These are phyloP conservation scores for Aspergillus luchuensis DNA, from an alignment of 2,329 filamentous ascomycete genomes.

Conservation along the genomic window DNA sequence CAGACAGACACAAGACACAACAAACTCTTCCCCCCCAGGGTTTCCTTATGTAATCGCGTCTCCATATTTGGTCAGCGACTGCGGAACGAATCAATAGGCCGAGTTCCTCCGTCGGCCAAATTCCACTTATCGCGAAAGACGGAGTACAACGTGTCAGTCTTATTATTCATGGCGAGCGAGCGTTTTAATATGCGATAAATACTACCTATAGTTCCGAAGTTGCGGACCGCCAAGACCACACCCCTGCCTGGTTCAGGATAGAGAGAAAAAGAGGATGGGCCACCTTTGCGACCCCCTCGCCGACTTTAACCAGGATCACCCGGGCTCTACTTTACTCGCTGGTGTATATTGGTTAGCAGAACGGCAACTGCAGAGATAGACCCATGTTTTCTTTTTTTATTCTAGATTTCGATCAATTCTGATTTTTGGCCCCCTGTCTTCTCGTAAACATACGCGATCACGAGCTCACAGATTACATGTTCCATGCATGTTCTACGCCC, in stretches of 20 bases:
- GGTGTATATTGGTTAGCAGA: neutral
- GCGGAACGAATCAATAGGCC: neutral
- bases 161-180: conserved; percentile 4
- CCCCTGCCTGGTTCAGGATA: neutral
- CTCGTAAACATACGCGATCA: neutral
- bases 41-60: neutral
- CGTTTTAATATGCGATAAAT: conserved; percentile 1
- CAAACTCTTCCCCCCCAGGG: neutral
- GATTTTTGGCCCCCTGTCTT: neutral
- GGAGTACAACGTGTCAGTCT: conserved; percentile 2
- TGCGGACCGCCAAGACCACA: conserved; percentile 1
- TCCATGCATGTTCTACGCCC: conserved; percentile 44
- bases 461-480: conserved; percentile 27
- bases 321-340: too few relatives aligned
- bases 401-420: too few relatives aligned
- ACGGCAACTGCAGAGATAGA: neutral
- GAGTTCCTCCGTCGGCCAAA: neutral
- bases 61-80: conserved; percentile 1
- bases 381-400: neutral
- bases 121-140: neutral
- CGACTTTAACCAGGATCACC: neutral
- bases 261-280: too few relatives aligned
- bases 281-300: too few relatives aligned
- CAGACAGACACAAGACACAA: neutral
- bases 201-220: neutral